Base-by-base conservation (phyloP, 2,329 filamentous ascomycete genomes). In the Daldinia eschscholtzii region DNA sequence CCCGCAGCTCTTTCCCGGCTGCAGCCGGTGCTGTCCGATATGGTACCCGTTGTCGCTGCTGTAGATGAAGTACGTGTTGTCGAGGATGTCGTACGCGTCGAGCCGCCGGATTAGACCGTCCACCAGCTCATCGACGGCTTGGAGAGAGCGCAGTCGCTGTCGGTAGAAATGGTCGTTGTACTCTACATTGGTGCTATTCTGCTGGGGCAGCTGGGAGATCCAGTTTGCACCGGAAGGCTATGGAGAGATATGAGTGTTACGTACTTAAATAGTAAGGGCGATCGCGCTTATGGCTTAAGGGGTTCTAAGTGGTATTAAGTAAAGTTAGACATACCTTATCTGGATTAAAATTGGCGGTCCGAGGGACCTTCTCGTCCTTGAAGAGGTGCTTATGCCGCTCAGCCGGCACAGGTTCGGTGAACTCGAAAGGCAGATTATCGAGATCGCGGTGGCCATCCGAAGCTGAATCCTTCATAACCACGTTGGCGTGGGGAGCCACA, bases 291-390 rank as follows among this genome's bases (percentile, higher is more conserved):
- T 20, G 6, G 6, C 3, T 6, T 35, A 9, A 20, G 15, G n/a
- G 3, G 30, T 4, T 15, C 15, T 9, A 18, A 15, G 7, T n/a
- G 46, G 5, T 15, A 6, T 7, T 2, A 28, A 26, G 13, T 33
- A n/a, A 9, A 2, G 26, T 30, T 12, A 10, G 26, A 57, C 80
- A 41, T 76, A 87, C 86, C 68, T 81, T 79, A 2, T 87, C 83
- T 0, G 91, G 90, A 71, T 93, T 93, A 78, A 93, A 93, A 75
- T 88, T 88, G 0, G 82, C 79, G 0, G 85, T 89, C 7, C 91
- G 82, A 0, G 91, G 91, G 0, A 92, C 85, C 23, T 82, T 85
- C 0, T 82, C 84, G 30, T 87, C 84, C 2, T 83, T 76, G 75
- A 93, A 93, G 0, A 92, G 82, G 74, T 90, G 78, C 44, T 83